Base-by-base conservation (phyloP, 495 filamentous ascomycete genomes). In the Amphirosellinia nigrospora region DNA sequence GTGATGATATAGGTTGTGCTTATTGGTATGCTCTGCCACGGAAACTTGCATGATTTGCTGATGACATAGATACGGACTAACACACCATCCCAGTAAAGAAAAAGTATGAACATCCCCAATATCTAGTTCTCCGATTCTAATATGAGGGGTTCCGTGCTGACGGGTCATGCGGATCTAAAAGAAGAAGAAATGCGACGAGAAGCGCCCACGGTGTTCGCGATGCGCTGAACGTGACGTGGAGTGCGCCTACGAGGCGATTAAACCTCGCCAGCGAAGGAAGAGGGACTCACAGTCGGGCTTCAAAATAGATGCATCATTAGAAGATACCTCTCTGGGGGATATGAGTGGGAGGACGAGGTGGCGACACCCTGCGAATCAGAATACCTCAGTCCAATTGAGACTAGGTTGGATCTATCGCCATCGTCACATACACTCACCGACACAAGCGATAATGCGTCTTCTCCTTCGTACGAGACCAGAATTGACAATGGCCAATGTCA, bases 131-230 rank as follows among this genome's bases (percentile, higher is more conserved):
- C n/a, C 23, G 38, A 48, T 53, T 28, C 23, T 19, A 15, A 21
- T 58, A 30, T 38, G 21, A 60, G 50, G 61, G 58, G n/a, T 43
- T 43, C 19, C 8, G 66, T 21, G 53, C 74, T 78, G 30, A 78
- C 55, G 39, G 48, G 15, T 19, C 66, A 45, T 34, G 43, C 43
- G 41, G 8, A 43, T 52, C 11, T 34, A 26, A 73, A 73, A 88
- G 84, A 90, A 90, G 79, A 90, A 90, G 76, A 90, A 90, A 79
- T 90, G 88, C 73, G 87, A 90, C 71, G 88, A 90, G 74, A 81
- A 79, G 62, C 85, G 85, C 19, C 88, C 88, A 2, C 78, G 82
- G 66, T 90, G 88, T 76, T 80, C 85, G 55, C 85, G 88, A 34
- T 90, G 88, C 75, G 69, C 73, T 36, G 88, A 89, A 76, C 83